Percentiles rank a stretch among this genome's conserved stretches.
Evolutionary conservation across 306 rosid species (phyloP).

Genomic region (Medicago arabica): DNA sequence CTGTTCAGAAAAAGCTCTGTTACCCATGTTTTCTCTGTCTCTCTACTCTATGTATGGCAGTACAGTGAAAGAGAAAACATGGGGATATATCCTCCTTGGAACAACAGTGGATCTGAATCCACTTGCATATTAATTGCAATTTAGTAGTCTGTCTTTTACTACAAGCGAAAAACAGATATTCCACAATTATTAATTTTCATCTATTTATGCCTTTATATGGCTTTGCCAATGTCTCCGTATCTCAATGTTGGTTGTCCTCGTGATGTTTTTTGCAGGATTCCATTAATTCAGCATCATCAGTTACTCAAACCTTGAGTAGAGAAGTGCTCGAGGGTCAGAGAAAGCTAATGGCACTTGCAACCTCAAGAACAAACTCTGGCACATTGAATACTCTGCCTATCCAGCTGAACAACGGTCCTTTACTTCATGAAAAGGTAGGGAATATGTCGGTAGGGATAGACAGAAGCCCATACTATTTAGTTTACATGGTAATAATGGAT

Average conservation of each 20-base stretch:
- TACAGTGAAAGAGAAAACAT: constrained; percentile 2
- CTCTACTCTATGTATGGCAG: not conserved
- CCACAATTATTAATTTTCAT: not conserved
- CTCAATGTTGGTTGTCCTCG: constrained; percentile 19
- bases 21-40: constrained; percentile 1
- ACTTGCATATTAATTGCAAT: constrained; percentile 1
- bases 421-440: constrained; percentile 85
- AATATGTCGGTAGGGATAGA: not conserved
- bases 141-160: constrained; percentile 5
- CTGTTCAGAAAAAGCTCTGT: not conserved
- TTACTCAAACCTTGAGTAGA: constrained; percentile 81
- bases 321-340: constrained; percentile 92
- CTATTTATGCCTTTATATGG: constrained; percentile 9
- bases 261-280: constrained; percentile 73
- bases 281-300: constrained; percentile 78
- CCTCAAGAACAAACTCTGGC: constrained; percentile 70
- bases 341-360: constrained; percentile 80
- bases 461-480: constrained; percentile 8
- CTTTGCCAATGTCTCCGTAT: constrained; percentile 32
- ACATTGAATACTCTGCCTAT: constrained; percentile 70
- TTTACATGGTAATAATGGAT: constrained; percentile 13
- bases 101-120: constrained; percentile 23
- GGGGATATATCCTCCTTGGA: constrained; percentile 22
- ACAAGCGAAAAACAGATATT: not conserved
- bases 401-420: constrained; percentile 81